Evolutionary conservation across 2,329 filamentous ascomycete genomes (phyloP).

Genomic region (Pleoardoris graminearum): DNA sequence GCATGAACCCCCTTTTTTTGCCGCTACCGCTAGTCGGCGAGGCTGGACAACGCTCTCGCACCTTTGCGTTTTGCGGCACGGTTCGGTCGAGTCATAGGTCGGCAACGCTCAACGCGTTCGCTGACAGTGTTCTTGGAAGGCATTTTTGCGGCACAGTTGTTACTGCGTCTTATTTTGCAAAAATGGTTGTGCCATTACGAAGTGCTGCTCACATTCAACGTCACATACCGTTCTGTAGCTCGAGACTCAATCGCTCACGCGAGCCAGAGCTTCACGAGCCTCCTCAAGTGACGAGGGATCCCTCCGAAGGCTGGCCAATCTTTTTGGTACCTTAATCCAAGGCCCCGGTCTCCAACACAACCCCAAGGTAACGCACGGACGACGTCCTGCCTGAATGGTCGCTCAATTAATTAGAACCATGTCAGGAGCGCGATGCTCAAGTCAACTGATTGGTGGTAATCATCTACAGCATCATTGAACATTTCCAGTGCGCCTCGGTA

Average conservation of each 20-base stretch:
- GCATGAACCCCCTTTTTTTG: slow-evolving; percentile 2
- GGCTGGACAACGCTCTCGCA: neutral
- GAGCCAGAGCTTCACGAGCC: neutral
- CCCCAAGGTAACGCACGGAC: neutral
- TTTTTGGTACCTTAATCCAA: neutral
- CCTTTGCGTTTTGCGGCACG: neutral
- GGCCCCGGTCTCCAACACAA: neutral
- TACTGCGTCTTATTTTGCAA: too few species aligned
- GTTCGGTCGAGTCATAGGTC: too few species aligned
- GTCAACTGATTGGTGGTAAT: neutral
- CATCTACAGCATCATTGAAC: neutral
- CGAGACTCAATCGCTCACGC: neutral
- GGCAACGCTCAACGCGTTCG: too few species aligned
- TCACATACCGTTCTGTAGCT: neutral
- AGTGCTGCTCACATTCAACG: too few species aligned
- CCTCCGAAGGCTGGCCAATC: neutral
- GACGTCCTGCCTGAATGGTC: neutral
- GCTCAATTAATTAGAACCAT: neutral
- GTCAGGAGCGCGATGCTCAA: neutral
- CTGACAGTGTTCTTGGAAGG: too few species aligned
- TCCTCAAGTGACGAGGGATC: neutral
- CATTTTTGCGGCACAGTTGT: too few species aligned
- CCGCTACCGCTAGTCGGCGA: neutral
- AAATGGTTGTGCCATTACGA: too few species aligned
- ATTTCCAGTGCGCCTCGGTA: neutral